Base-by-base conservation (phyloP, 2,329 filamentous ascomycete species). In the Penicillium sp. region DNA sequence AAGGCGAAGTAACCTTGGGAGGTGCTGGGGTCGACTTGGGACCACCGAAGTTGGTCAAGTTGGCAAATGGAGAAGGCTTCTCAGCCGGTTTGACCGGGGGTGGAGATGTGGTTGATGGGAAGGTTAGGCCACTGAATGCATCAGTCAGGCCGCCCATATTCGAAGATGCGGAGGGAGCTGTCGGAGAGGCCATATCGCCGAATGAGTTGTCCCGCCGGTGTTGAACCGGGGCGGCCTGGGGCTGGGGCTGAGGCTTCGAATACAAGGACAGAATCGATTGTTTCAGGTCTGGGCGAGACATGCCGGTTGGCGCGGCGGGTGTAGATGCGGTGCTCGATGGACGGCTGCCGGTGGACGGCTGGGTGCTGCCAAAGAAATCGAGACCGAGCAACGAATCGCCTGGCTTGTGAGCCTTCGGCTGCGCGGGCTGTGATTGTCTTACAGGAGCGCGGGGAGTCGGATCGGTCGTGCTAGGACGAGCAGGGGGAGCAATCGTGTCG, bases 261-360 rank as follows among this genome's bases (percentile, higher is more conserved):
- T 98, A 98, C 13, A 98, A 80, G 6, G 93, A 98, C 42, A 98
- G 75, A 53, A 98, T 98, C 2, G 92, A 97, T 71, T 96, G 92
- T 73, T 98, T 98, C 52, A 98, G 76, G 66, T 98, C 93, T 2
- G 92, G 91, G 54, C 93, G 81, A 40, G 90, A 95, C 60, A 88
- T 84, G 10, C 80, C 79, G 15, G 76, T 76, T 3, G 78, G 68
- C 4, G 79, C 78, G 24, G 65, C 65, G 40, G 81, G 74, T 10
- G 84, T 81, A 15, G 85, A 83, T 4, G 85, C 81, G 18, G 89
- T 89, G 72, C 89, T 95, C 5, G 88, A 82, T n/a, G 91, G 88
- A 46, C 90, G 81, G 46, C 74, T 75, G 28, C 84, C 83, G n/a
- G 89, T 82, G 8, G 87, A 78, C 31, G 85, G 76, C 35, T 86